Conservation (phyloP, 2,329 filamentous ascomycete species). For the Phoma sp. region DNA sequence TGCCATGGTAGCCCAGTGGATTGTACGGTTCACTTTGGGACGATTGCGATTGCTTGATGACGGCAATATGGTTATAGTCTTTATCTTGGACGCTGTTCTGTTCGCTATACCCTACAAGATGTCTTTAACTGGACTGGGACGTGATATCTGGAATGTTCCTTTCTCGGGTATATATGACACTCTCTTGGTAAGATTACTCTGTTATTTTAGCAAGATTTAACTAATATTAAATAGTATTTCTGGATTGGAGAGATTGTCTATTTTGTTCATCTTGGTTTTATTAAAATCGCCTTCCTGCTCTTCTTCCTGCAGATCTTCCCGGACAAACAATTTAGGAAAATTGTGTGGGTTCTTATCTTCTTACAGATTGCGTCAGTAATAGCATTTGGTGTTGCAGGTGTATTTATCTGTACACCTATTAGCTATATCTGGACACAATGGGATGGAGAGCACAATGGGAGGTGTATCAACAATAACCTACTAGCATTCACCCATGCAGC, state of each 20-base stretch:
- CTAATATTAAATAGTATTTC: slow-evolving; percentile 21
- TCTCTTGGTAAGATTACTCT: slow-evolving; percentile 8
- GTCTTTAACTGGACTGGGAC: slow-evolving; percentile 19
- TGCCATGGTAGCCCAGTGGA: slow-evolving; percentile 1
- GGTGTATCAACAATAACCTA: slow-evolving; percentile 44
- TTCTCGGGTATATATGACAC: slow-evolving; percentile 11
- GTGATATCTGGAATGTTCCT: slow-evolving; percentile 19
- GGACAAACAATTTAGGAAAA: slow-evolving; percentile 18
- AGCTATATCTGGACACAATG: slow-evolving; percentile 39
- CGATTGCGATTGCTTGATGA: slow-evolving; percentile 11
- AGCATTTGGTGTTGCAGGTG: slow-evolving; percentile 24
- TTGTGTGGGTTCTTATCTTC: slow-evolving; percentile 21
- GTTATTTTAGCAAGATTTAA: fast-evolving
- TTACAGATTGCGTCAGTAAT: slow-evolving; percentile 28
- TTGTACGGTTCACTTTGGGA: slow-evolving; percentile 1
- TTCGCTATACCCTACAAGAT: slow-evolving; percentile 16
- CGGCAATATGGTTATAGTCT: slow-evolving; percentile 4
- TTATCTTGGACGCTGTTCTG: slow-evolving; percentile 1
- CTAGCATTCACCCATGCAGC: slow-evolving; percentile 40
- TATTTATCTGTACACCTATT: slow-evolving; percentile 42
- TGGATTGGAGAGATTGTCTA: slow-evolving; percentile 44
- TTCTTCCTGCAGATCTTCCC: slow-evolving; percentile 40
- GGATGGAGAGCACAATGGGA: slow-evolving; percentile 37
- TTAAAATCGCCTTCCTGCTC: slow-evolving; percentile 37
- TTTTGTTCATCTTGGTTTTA: slow-evolving; percentile 30